A percentile compares a stretch with the other conserved stretches of the same genome.
Conservation (phyloP, 345 rosid genomes). For the Hypericum androsaemum region DNA sequence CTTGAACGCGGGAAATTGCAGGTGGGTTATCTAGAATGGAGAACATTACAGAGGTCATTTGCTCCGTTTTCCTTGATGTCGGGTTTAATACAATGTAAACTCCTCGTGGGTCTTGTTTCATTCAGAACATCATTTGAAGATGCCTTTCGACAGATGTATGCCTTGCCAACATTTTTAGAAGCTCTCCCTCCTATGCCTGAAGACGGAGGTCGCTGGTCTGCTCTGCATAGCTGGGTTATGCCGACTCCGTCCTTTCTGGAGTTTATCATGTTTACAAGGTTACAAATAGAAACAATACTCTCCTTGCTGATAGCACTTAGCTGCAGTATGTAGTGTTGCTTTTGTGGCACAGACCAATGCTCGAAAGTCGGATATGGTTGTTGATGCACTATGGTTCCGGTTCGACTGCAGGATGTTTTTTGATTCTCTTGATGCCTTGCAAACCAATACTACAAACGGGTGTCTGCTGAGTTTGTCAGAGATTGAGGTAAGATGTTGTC, state of each 20-base stretch:
- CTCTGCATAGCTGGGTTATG: conserved; percentile 95
- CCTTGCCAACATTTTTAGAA: conserved; percentile 52
- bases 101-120: conserved; percentile 9
- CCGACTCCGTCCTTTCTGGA: conserved; percentile 92
- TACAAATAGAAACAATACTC: conserved; percentile 23
- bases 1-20: conserved; percentile 25
- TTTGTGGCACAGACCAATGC: background rate
- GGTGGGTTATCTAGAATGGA: conserved; percentile 17
- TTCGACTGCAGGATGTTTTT: conserved; percentile 65
- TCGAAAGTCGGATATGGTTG: conserved; percentile 9
- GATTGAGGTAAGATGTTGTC: conserved; percentile 47
- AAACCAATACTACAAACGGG: conserved; percentile 32
- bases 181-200: conserved; percentile 95
- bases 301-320: no score
- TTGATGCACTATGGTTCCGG: conserved; percentile 18
- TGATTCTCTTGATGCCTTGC: conserved; percentile 79
- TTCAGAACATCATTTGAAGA: conserved; percentile 65
- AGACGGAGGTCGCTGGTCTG: conserved; percentile 87
- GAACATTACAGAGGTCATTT: conserved; percentile 20
- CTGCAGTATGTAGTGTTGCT: background rate
- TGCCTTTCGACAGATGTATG: conserved; percentile 75
- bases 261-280: conserved; percentile 75
- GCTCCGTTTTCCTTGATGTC: background rate
- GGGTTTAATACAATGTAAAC: conserved; percentile 1
- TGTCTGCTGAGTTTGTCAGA: conserved; percentile 59